Percentiles rank a stretch among this genome's conserved stretches.
Conservation (phyloP, 1,139 yeast genomes). For the Yamadazyma triangularis region DNA sequence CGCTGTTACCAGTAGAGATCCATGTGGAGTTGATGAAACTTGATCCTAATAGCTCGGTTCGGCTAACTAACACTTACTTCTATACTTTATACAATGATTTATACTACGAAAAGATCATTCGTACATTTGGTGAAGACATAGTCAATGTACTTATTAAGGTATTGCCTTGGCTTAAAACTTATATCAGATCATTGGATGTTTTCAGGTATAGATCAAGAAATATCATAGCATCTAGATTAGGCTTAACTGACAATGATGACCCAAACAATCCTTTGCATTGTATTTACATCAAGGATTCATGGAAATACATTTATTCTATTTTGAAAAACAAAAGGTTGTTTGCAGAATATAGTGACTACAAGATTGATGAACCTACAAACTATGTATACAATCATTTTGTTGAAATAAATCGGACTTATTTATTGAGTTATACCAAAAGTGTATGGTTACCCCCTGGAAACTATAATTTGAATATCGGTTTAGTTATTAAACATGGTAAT, state of each 20-base stretch:
- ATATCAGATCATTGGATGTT: conserved; percentile 45
- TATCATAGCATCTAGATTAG: conserved; percentile 28
- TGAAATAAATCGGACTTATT: conserved; percentile 45
- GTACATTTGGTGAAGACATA: conserved; percentile 40
- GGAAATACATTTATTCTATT: conserved; percentile 51
- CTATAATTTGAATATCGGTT: conserved; percentile 49
- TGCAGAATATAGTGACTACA: conserved; percentile 49
- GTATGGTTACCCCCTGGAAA: conserved; percentile 49
- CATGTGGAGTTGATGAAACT: conserved; percentile 35
- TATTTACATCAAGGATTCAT: conserved; percentile 44
- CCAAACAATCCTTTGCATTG: conserved; percentile 19
- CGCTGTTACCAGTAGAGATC: conserved; percentile 47
- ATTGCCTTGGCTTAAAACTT: conserved; percentile 39
- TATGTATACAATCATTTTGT: conserved; percentile 43
- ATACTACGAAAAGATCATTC: conserved; percentile 38
- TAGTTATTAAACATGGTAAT: conserved; percentile 48
- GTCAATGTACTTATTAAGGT: conserved; percentile 22
- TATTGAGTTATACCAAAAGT: conserved; percentile 43
- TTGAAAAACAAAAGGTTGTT: conserved; percentile 48
- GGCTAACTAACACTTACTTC: conserved; percentile 38
- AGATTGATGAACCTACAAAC: conserved; percentile 47
- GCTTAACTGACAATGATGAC: conserved; percentile 15
- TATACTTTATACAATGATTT: conserved; percentile 48
- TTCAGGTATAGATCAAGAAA: conserved; percentile 35
- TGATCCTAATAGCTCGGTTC: conserved; percentile 41